Evolutionary conservation across 768 basidiomycete genomes (phyloP).

Genomic region (Amanita phalloides): DNA sequence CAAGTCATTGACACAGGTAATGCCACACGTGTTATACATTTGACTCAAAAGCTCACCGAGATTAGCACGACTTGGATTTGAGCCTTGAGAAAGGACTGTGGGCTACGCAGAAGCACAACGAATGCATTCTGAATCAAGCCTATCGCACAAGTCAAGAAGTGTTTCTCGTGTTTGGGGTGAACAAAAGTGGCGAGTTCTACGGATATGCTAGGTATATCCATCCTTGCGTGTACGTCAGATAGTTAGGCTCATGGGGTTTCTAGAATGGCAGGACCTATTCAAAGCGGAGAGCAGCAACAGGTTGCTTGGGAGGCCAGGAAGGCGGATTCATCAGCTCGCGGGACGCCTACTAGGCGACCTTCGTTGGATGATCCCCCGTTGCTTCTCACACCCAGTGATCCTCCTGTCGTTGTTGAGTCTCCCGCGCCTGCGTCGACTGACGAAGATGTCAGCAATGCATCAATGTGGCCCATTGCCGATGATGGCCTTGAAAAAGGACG

Average conservation of each 20-base stretch:
- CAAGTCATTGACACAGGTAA: slow-evolving; percentile 75
- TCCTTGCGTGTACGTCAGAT: neutral
- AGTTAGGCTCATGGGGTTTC: slow-evolving; percentile 3
- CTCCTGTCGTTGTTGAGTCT: slow-evolving; percentile 31
- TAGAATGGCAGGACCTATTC: slow-evolving; percentile 67
- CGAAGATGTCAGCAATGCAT: neutral
- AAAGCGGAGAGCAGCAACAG: slow-evolving; percentile 29
- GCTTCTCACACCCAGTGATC: slow-evolving; percentile 23
- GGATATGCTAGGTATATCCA: slow-evolving; percentile 70
- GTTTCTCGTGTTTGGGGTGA: slow-evolving; percentile 84
- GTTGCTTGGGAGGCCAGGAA: slow-evolving; percentile 46
- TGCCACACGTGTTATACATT: slow-evolving; percentile 9
- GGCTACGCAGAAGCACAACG: slow-evolving; percentile 93
- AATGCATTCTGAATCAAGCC: slow-evolving; percentile 84
- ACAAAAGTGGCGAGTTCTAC: slow-evolving; percentile 91
- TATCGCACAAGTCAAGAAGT: slow-evolving; percentile 87
- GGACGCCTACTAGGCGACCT: slow-evolving; percentile 9
- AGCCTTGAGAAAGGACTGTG: slow-evolving; percentile 74
- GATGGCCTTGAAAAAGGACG: neutral
- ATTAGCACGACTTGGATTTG: slow-evolving; percentile 65
- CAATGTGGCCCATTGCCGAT: neutral
- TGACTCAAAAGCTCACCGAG: neutral
- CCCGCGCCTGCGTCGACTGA: slow-evolving; percentile 20
- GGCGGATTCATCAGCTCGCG: slow-evolving; percentile 6
- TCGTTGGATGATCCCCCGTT: slow-evolving; percentile 2